Percentiles rank a stretch among this genome's conserved stretches.
Conservation (phyloP, 2,329 filamentous ascomycete genomes). For the Calonectria ilicicola region DNA sequence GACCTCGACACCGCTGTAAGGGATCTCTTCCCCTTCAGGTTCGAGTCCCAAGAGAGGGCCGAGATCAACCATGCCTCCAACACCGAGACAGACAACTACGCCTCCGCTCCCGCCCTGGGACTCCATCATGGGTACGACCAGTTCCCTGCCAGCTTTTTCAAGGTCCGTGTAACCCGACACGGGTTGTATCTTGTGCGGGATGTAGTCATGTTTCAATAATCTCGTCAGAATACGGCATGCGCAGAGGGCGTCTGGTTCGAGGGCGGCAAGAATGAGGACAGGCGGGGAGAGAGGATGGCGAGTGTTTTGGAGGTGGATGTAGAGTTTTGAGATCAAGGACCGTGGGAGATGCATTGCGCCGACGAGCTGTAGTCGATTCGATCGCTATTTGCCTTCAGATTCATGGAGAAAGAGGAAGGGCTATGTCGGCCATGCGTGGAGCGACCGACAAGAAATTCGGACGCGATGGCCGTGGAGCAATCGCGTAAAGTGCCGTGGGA, state of each 20-base stretch:
- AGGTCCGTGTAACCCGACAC: conserved; percentile 94
- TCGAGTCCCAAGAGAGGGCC: conserved; percentile 80
- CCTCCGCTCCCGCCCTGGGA: conserved; percentile 87
- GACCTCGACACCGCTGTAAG: conserved; percentile 88
- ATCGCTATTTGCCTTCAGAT: conserved; percentile 34
- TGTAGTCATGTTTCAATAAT: conserved; percentile 97
- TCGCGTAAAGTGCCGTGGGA: conserved; percentile 35
- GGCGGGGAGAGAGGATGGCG: conserved; percentile 92
- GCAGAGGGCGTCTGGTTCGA: conserved; percentile 95
- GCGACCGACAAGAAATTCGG: conserved; percentile 23
- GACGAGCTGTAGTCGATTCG: conserved; percentile 23
- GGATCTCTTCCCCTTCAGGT: conserved; percentile 71
- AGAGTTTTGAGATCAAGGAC: conserved; percentile 88
- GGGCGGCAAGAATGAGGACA: conserved; percentile 89
- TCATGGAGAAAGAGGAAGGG: conserved; percentile 39
- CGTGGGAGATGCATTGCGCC: conserved; percentile 92
- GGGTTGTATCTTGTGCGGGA: conserved; percentile 96
- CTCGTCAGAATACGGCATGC: conserved; percentile 93
- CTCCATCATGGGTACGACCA: conserved; percentile 89
- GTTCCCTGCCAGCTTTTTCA: conserved; percentile 79
- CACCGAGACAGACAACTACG: conserved; percentile 90
- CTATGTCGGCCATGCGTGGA: conserved; percentile 15
- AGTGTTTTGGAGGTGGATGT: conserved; percentile 86
- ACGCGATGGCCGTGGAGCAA: conserved; percentile 27
- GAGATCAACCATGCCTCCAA: conserved; percentile 91